Evolutionary conservation across 164 flowering plant species (phyloP).

Genomic region (Vitis vinifera): ASM3070453v1 NC_081806.1:503001-503500

Average conservation of each 20-base stretch:
- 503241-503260: conserved; percentile 27
- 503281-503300: conserved; percentile 21
- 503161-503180: conserved; percentile 22
- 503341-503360: conserved; percentile 27
- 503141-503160: conserved; percentile 24
- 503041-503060: conserved; percentile 21
- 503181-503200: background rate
- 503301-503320: conserved; percentile 40
- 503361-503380: conserved; percentile 46
- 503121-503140: conserved; percentile 51
- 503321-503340: conserved; percentile 33
- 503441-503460: conserved; percentile 40
- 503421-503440: conserved; percentile 38
- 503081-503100: conserved; percentile 7
- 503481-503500: conserved; percentile 58
- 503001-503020: conserved; percentile 30
- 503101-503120: background rate
- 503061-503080: conserved; percentile 28
- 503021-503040: conserved; percentile 28
- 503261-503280: conserved; percentile 25
- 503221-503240: too few species aligned
- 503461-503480: conserved; percentile 24
- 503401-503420: conserved; percentile 55
- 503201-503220: too few species aligned
- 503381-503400: conserved; percentile 53